Base-by-base conservation (phyloP, 257 asterid genomes). In the Mitragyna speciosa region DNA sequence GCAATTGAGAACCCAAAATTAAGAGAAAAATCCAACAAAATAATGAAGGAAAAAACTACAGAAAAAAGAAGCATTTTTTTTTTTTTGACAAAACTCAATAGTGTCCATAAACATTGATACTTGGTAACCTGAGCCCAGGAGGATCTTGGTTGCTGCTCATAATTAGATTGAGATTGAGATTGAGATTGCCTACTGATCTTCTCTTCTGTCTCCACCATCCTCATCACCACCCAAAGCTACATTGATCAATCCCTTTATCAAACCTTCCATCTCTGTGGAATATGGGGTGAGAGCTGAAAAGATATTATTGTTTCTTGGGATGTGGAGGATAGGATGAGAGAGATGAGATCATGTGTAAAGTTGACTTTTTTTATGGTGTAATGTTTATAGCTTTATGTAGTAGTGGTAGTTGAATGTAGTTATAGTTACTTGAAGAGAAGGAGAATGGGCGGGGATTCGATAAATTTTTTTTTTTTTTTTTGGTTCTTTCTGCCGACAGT, bases 101-200 rank as follows among this genome's bases (percentile, higher is more conserved):
- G 64, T 11, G 41, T 30, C 24, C 41, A 51, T 26, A 64, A 71
- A 47, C 2, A 14, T 36, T 24, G 24, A 6, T 47, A 47, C 51
- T 47, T 47, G 64, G 67, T n/a, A 80, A 94, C 97, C 92, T 94
- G 81, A 49, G 98, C 92, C 98, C 97, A 91, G 69, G 84, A 83
- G 79, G 98, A 92, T 87, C 97, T 91, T 79, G 97, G 86, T 22
- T 76, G 92, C n/a, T 81, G 91, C 75, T 92, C 90, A 64, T 91
- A 93, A 66, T 82, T 77, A 67, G 79, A 31, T 58, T 77, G 73
- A 7, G 51, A 47, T 47, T 47, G 51, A 67, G 79, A 31, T 58
- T 77, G 73, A 7, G 51, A 47, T 47, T 47, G 51, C 51, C 51
- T 47, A 47, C 54, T 36, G 12, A 7, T 58, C 65, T 19, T 83